Evolutionary conservation across 257 asterid species (phyloP), one percentile per base, ranked within the genome.

Genomic region (Nicotiana sylvestris): DNA sequence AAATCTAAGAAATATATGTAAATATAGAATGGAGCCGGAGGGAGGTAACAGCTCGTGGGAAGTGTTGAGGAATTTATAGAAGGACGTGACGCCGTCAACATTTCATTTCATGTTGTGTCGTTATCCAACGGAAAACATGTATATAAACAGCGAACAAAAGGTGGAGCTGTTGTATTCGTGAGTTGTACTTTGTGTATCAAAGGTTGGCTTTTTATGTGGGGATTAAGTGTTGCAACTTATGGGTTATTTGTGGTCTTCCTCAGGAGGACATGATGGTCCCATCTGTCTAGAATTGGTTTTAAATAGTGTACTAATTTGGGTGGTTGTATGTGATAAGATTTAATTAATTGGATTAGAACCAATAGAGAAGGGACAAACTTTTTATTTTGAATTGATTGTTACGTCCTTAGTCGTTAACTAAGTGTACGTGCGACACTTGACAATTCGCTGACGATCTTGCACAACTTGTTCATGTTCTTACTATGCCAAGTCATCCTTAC

Each of bases 241-340:
- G 46, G 80, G 15, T 27, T 51, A 27, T 27, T 43, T 80, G 33
- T 70, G 87, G 93, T 89, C 88, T 85, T 65, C 85, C 82, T 64
- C 81, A 27, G 81, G 92, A 80, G 84, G 92, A 87, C 96, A 89
- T 35, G 3, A 3, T 78, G 97, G 92, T 30, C 95, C 95, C 90
- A 88, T 66, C 53, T 92, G 96, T 90, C 91, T 39, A 57, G 6
- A 30, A 72, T 12, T 72, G 10, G 51, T 83, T 76, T 78, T 70
- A 66, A 43, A 82, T 53, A 77, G 70, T n/a, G 74, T 21, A 58
- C 8, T 85, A 57, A 85, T 80, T 12, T 53, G 18, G 58, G 18
- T 53, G 18, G 5, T 13, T 53, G 1, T 64, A 64, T 27, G 37
- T 11, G 37, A 29, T 6, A 64, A 64, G 18, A 13, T 65, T 65